Conservation (phyloP, 73 alveolate genomes). For the Tetrahymena thermophila region DNA sequence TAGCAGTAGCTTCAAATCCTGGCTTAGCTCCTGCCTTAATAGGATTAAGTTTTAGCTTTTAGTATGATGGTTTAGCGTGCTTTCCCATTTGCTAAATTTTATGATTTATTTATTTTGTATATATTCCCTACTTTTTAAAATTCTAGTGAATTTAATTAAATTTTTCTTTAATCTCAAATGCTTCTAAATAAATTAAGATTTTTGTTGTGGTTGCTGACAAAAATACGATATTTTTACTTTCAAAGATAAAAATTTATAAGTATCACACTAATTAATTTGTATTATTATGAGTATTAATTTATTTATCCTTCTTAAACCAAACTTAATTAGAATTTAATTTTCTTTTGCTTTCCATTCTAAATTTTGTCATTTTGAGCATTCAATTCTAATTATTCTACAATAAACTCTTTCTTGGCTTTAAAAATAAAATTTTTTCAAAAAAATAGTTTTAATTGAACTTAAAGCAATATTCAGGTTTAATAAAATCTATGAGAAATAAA, state of each 20-base stretch:
- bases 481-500: too few relatives aligned
- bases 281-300: neutral
- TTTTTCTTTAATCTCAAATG: neutral
- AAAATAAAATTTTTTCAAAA: too few relatives aligned
- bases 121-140: neutral
- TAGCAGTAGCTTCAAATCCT: neutral
- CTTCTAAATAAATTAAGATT: neutral
- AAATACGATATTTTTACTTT: neutral
- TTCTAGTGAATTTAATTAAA: neutral
- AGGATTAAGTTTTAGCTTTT: neutral
- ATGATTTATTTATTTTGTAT: neutral
- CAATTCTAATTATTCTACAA: neutral
- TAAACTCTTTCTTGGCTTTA: too few relatives aligned
- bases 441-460: too few relatives aligned
- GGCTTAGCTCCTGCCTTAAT: neutral
- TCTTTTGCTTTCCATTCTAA: neutral
- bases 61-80: neutral
- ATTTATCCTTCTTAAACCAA: neutral
- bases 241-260: neutral
- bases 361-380: neutral
- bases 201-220: neutral
- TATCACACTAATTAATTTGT: neutral
- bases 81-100: neutral
- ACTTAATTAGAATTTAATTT: neutral
- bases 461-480: too few relatives aligned